Percentiles rank a stretch among this genome's conserved stretches.
Evolutionary conservation across 2,329 filamentous ascomycete genomes (phyloP).

Genomic region (Fusarium multiceps): DNA sequence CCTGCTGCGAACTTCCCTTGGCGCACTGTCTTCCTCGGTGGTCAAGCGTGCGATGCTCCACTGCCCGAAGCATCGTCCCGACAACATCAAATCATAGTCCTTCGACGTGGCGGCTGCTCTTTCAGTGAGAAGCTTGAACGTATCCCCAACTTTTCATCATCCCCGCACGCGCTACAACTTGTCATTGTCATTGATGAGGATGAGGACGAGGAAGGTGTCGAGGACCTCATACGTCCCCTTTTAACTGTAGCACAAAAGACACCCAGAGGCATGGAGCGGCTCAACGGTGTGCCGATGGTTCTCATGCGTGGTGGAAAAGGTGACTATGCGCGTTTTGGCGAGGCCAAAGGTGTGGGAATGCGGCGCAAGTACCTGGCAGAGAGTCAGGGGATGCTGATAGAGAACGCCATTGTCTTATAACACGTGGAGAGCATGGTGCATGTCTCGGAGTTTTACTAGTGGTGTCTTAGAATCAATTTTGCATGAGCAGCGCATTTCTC

Average conservation of each 20-base stretch:
- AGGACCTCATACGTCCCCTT: conserved; percentile 67
- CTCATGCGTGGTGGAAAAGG: conserved; percentile 79
- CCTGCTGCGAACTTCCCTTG: conserved; percentile 67
- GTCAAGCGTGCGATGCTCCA: conserved; percentile 71
- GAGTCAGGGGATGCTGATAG: conserved; percentile 82
- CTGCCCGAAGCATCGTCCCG: conserved; percentile 63
- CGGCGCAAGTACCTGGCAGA: conserved; percentile 82
- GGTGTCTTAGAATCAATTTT: conserved; percentile 15
- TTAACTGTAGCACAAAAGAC: conserved; percentile 81
- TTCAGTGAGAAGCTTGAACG: conserved; percentile 86
- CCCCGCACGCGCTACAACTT: conserved; percentile 73
- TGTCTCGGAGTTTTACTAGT: conserved; percentile 39
- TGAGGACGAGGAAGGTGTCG: conserved; percentile 43
- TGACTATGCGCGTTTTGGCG: conserved; percentile 69
- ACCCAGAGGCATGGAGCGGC: conserved; percentile 73
- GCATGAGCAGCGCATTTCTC: neutral
- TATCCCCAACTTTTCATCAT: conserved; percentile 81
- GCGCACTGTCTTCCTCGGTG: conserved; percentile 77
- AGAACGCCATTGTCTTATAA: conserved; percentile 76
- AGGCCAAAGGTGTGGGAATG: conserved; percentile 76
- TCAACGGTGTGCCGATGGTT: conserved; percentile 82
- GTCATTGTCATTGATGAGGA: conserved; percentile 79
- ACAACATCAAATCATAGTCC: conserved; percentile 80
- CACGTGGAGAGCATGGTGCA: conserved; percentile 24
- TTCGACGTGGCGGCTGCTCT: conserved; percentile 84